A percentile compares a stretch with the other conserved stretches of the same genome.
phyloP scores from a whole-genome alignment of 164 flowering plant genomes.

The Echeveria elegans region DNA sequence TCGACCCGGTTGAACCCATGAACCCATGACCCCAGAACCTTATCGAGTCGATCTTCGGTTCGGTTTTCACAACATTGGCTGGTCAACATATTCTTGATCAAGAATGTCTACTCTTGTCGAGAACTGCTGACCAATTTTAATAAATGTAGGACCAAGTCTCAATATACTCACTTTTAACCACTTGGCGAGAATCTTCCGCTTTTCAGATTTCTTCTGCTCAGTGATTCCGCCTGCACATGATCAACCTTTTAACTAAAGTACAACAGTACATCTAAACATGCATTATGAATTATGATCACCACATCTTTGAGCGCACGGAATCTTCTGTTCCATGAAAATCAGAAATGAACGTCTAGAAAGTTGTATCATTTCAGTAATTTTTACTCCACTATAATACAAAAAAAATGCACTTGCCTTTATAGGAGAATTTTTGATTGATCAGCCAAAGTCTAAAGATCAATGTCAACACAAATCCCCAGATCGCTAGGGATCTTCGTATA shows the following conservation, averaged over 20 bases:
- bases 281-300: no score
- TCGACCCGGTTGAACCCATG: no score
- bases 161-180: conserved; percentile 92
- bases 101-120: conserved; percentile 99
- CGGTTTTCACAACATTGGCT: no score
- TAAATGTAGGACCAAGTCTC: conserved; percentile 94
- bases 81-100: conserved; percentile 96
- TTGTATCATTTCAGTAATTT: neutral
- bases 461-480: conserved; percentile 94
- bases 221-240: conserved; percentile 81
- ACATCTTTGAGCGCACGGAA: no score
- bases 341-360: no score
- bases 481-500: conserved; percentile 88
- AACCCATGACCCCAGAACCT: no score
- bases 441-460: conserved; percentile 74
- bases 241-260: conserved; percentile 5
- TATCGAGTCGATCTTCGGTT: no score
- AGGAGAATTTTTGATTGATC: conserved; percentile 77
- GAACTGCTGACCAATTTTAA: conserved; percentile 97
- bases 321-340: no score
- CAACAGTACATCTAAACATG: neutral
- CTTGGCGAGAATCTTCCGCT: conserved; percentile 70
- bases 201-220: conserved; percentile 52
- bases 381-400: neutral
- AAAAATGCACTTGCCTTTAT: conserved; percentile 50